A percentile compares a stretch with the other conserved stretches of the same genome.
Evolutionary conservation across 2,329 filamentous ascomycete genomes (phyloP).

Genomic region (Sporothrix variecibatus): DNA sequence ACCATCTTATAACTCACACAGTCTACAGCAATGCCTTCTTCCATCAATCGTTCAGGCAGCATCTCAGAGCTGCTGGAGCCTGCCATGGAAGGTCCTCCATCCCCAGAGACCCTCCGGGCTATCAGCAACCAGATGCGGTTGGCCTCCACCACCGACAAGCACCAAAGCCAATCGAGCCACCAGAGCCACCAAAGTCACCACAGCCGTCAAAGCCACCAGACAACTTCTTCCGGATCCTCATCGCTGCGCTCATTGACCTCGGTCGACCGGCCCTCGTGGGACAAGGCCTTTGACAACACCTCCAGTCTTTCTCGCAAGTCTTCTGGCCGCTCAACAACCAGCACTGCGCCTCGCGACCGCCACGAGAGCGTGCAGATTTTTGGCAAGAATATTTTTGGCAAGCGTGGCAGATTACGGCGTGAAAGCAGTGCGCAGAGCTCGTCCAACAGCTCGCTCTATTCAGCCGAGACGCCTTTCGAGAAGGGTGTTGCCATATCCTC

Average conservation of each 20-base stretch:
- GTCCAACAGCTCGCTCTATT: slow-evolving; percentile 52
- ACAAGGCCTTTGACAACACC: slow-evolving; percentile 46
- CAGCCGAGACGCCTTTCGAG: slow-evolving; percentile 46
- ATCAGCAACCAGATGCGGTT: slow-evolving; percentile 61
- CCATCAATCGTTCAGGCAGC: slow-evolving; percentile 29
- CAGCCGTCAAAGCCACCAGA: slow-evolving; percentile 43
- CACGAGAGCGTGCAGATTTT: slow-evolving; percentile 62
- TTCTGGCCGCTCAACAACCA: slow-evolving; percentile 57
- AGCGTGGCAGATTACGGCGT: slow-evolving; percentile 53
- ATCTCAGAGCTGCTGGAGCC: slow-evolving; percentile 55
- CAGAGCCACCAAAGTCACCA: background rate
- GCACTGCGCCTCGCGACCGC: slow-evolving; percentile 54
- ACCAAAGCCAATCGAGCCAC: slow-evolving; percentile 35
- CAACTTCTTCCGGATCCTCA: slow-evolving; percentile 58
- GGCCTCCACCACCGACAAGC: slow-evolving; percentile 51
- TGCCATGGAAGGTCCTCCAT: slow-evolving; percentile 62
- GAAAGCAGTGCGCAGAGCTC: slow-evolving; percentile 53
- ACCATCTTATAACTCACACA: slow-evolving; percentile 12
- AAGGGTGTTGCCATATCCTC: slow-evolving; percentile 1
- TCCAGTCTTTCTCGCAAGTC: slow-evolving; percentile 54
- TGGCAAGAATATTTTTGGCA: slow-evolving; percentile 60
- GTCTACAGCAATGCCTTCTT: slow-evolving; percentile 20
- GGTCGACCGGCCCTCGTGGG: slow-evolving; percentile 51
- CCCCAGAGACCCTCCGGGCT: slow-evolving; percentile 60
- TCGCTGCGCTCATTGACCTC: slow-evolving; percentile 52